phyloP scores from a whole-genome alignment of 2,329 filamentous ascomycete species.

The Exserohilum rostratum region DNA sequence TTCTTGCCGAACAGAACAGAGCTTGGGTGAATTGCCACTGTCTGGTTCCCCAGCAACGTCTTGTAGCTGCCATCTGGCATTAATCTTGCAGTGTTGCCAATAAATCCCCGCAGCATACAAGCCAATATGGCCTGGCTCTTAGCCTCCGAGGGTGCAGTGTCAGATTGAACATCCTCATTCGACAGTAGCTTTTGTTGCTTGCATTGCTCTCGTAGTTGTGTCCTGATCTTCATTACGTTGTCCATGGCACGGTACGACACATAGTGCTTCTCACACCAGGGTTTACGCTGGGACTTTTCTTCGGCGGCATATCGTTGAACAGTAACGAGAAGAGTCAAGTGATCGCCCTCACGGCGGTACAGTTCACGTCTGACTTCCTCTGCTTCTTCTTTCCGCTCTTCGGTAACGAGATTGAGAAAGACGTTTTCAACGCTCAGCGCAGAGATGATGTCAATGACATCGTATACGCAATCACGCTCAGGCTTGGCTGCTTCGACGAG shows the following conservation, averaged over 20 bases:
- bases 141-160: constrained; percentile 46
- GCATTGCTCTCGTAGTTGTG: constrained; percentile 65
- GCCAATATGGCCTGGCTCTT: constrained; percentile 60
- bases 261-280: constrained; percentile 64
- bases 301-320: constrained; percentile 64
- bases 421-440: constrained; percentile 69
- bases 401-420: constrained; percentile 64
- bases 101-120: constrained; percentile 64
- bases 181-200: constrained; percentile 53
- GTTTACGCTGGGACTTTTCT: constrained; percentile 63
- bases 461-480: constrained; percentile 73
- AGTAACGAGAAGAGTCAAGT: constrained; percentile 66
- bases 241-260: constrained; percentile 70
- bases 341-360: constrained; percentile 66
- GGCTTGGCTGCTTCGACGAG: constrained; percentile 77
- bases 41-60: constrained; percentile 66
- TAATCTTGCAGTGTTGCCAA: constrained; percentile 64
- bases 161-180: constrained; percentile 17
- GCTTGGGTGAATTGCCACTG: constrained; percentile 67
- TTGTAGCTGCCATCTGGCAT: constrained; percentile 67
- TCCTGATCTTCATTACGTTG: constrained; percentile 68
- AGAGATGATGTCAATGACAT: constrained; percentile 83
- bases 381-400: constrained; percentile 66
- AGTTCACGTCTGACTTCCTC: constrained; percentile 62
- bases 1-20: constrained; percentile 64